Evolutionary conservation across 1,139 yeast species (phyloP), one percentile per base, ranked within the genome.

Genomic region (Candida glucosophila): DNA sequence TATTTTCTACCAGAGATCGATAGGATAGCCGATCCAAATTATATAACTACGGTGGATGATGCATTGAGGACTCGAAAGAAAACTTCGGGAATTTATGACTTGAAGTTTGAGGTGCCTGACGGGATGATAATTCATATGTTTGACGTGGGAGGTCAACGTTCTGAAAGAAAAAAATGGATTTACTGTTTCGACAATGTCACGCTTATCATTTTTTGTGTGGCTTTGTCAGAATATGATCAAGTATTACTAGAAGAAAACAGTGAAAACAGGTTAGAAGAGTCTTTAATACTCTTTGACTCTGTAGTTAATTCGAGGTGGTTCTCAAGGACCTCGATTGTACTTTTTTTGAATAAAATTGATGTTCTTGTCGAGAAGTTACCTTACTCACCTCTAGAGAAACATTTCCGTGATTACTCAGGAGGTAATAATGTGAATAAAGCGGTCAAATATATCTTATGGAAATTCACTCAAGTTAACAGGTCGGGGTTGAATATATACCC

Each of bases 231-330:
- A 49, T 86, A 86, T 44, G 95, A 86, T 52, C 95, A 85, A 52
- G 81, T 75, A 2, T 55, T 86, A 31, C 53, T 82, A 28, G 96
- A 86, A 52, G 94, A 86, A 44, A 71, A 74, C 30, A 56, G 67
- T 16, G 90, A 81, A 47, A 86, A 85, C 47, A 65, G 95, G 41
- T 64, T 86, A 47, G 92, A 82, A 37, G 96, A 86, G 53, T 80
- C 93, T 3, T 57, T 86, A 35, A 78, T 82, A 3, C 62, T 88
- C 28, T 88, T 86, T 46, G 95, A 86, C 43, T 81, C 93, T 1
- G 92, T 86, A 27, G 86, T 85, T 22, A 86, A 86, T 53, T 81
- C 94, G n/a, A 72, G 92, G 44, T 86, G 96, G 95, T 86, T 86
- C 53, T 69, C 85, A 18, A 67, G 93, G 38, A 80, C 94, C 4